These are phyloP conservation scores for Stachybotrys chartarum DNA, from an alignment of 2,329 filamentous ascomycete genomes.

Conservation along the genomic window DNA sequence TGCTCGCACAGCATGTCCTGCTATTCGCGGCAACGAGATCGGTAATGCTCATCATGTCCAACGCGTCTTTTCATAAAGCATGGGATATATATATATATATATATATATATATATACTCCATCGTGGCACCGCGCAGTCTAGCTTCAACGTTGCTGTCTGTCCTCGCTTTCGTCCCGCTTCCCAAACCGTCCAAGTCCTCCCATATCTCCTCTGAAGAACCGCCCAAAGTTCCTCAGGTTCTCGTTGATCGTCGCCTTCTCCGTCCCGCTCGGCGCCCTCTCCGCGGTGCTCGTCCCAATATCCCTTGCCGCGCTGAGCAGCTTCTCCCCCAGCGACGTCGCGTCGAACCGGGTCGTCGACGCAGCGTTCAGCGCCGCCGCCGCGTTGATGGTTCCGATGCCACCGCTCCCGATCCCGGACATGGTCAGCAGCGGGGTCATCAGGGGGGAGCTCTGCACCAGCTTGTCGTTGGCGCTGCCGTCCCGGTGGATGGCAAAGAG, in stretches of 20 bases:
- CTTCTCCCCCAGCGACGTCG: constrained; percentile 76
- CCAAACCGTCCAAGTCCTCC: constrained; percentile 71
- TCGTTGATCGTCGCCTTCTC: constrained; percentile 75
- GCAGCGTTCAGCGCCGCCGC: constrained; percentile 32
- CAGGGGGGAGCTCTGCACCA: constrained; percentile 64
- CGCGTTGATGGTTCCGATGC: constrained; percentile 32
- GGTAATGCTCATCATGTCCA: too few relatives aligned
- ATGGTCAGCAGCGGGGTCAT: constrained; percentile 58
- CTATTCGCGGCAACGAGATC: too few relatives aligned
- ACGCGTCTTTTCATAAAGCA: too few relatives aligned
- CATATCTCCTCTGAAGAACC: constrained; percentile 88
- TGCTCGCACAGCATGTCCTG: too few relatives aligned
- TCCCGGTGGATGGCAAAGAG: constrained; percentile 78
- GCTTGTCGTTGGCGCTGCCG: constrained; percentile 60
- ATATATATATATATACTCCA: too few relatives aligned
- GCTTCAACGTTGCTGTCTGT: constrained; percentile 11
- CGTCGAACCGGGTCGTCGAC: constrained; percentile 60
- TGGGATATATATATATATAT: too few relatives aligned
- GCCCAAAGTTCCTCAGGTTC: constrained; percentile 91
- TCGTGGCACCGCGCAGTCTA: too few relatives aligned
- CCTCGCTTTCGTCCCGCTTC: constrained; percentile 43
- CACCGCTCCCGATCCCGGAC: constrained; percentile 28
- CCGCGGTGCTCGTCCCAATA: constrained; percentile 53
- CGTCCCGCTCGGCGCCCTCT: constrained; percentile 31
- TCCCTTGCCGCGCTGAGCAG: constrained; percentile 83